Conservation (phyloP, 2,329 filamentous ascomycete genomes). For the Madurella fahalii region DNA sequence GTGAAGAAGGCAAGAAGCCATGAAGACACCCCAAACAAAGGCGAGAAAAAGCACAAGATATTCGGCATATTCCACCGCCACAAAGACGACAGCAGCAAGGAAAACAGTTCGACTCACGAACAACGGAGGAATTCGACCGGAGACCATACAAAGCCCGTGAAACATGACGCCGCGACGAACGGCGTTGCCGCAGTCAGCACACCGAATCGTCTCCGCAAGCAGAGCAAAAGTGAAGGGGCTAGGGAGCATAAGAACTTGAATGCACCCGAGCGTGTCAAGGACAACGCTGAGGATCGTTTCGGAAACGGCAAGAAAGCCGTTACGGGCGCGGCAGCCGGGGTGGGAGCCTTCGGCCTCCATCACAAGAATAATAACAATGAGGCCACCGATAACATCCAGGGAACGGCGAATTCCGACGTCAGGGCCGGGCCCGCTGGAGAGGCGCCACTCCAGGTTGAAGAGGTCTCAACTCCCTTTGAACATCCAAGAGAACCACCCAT, state of each 20-base stretch:
- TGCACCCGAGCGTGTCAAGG: neutral
- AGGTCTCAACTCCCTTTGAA: conserved; percentile 17
- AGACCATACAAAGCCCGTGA: neutral
- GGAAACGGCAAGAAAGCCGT: conserved; percentile 15
- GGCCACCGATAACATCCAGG: conserved; percentile 1
- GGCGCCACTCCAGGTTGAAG: neutral
- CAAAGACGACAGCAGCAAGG: conserved; percentile 16
- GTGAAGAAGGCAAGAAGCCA: conserved; percentile 7
- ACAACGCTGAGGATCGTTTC: neutral
- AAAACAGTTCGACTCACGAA: conserved; percentile 2
- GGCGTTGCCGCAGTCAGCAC: neutral
- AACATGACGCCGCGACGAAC: neutral
- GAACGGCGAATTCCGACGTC: neutral
- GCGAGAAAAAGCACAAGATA: conserved; percentile 20
- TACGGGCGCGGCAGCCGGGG: conserved; percentile 17
- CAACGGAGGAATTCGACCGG: conserved; percentile 2
- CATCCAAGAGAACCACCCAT: conserved; percentile 18
- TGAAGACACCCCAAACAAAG: conserved; percentile 10
- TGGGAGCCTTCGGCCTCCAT: conserved; percentile 14
- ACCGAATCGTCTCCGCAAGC: conserved; percentile 12
- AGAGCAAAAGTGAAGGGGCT: conserved; percentile 3
- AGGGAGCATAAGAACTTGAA: neutral
- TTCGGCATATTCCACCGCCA: conserved; percentile 24
- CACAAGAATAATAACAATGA: conserved; percentile 16
- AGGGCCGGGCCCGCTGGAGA: conserved; percentile 1